These are phyloP conservation scores for Hymenoscyphus fraxineus DNA, from an alignment of 2,329 filamentous ascomycete genomes.

Conservation along the genomic window DNA sequence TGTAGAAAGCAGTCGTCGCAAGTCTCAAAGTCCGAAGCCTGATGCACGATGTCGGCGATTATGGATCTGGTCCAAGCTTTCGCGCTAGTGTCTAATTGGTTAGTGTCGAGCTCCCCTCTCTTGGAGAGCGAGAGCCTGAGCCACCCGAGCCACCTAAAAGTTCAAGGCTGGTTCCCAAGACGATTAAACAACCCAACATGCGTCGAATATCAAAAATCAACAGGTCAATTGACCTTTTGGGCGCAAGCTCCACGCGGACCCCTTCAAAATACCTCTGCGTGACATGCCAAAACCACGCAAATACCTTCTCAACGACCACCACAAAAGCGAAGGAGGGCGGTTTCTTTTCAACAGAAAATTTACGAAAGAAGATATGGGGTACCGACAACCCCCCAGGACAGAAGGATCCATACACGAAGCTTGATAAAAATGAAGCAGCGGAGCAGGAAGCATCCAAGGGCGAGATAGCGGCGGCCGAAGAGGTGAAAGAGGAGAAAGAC, in stretches of 20 bases:
- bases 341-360: constrained; percentile 40
- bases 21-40: neutral
- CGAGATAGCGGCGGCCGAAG: neutral
- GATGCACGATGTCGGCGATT: neutral
- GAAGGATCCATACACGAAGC: constrained; percentile 44
- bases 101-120: neutral
- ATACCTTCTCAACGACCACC: constrained; percentile 32
- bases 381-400: constrained; percentile 46
- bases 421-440: neutral
- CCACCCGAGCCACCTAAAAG: constrained; percentile 20
- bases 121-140: neutral
- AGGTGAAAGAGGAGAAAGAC: constrained; percentile 11
- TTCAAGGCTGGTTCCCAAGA: constrained; percentile 6
- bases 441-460: neutral
- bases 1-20: neutral
- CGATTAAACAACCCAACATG: constrained; percentile 25
- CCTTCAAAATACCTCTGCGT: constrained; percentile 26
- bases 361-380: constrained; percentile 47
- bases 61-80: neutral
- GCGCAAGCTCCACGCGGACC: constrained; percentile 12
- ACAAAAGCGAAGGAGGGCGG: constrained; percentile 17
- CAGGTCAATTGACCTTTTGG: constrained; percentile 32
- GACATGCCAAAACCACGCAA: constrained; percentile 27
- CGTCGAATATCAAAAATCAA: constrained; percentile 33
- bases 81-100: neutral